Conservation (phyloP, 495 filamentous ascomycete species). For the Cetradonia linearis region DNA sequence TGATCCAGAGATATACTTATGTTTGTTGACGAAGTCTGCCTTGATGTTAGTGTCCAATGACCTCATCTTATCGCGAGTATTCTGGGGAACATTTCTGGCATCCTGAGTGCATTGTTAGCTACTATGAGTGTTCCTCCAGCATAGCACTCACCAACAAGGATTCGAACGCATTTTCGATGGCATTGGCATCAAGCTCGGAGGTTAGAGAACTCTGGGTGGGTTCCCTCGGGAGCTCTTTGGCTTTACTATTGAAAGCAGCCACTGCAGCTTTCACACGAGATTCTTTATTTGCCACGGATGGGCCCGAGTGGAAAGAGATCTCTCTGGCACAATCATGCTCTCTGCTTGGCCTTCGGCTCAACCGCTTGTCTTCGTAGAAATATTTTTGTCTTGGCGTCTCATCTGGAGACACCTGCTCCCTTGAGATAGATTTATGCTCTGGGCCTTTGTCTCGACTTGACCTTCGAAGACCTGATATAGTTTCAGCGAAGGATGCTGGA, state of each 20-base stretch:
- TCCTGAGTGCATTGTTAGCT: conserved; percentile 49
- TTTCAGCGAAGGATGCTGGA: conserved; percentile 25
- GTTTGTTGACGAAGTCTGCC: conserved; percentile 84
- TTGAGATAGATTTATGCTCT: conserved; percentile 18
- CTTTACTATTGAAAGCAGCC: conserved; percentile 46
- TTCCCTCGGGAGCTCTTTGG: conserved; percentile 28
- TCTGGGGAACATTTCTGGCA: conserved; percentile 81
- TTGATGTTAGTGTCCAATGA: conserved; percentile 82
- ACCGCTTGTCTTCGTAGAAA: not conserved
- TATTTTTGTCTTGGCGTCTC: conserved; percentile 8
- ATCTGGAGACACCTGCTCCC: conserved; percentile 28
- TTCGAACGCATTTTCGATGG: conserved; percentile 43
- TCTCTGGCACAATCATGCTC: not conserved
- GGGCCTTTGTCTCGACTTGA: conserved; percentile 8
- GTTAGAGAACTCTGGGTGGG: conserved; percentile 36
- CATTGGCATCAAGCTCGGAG: conserved; percentile 36
- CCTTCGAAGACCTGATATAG: conserved; percentile 16
- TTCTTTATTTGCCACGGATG: conserved; percentile 21
- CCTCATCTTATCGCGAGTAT: conserved; percentile 89
- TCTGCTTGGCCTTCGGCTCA: not conserved
- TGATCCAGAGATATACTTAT: conserved; percentile 56
- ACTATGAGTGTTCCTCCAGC: not conserved
- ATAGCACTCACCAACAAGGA: conserved; percentile 35
- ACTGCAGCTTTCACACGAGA: conserved; percentile 58
- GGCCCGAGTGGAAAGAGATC: conserved; percentile 14